Base-by-base conservation (phyloP, 768 basidiomycete species). In the Leccinum truebloodii region DNA sequence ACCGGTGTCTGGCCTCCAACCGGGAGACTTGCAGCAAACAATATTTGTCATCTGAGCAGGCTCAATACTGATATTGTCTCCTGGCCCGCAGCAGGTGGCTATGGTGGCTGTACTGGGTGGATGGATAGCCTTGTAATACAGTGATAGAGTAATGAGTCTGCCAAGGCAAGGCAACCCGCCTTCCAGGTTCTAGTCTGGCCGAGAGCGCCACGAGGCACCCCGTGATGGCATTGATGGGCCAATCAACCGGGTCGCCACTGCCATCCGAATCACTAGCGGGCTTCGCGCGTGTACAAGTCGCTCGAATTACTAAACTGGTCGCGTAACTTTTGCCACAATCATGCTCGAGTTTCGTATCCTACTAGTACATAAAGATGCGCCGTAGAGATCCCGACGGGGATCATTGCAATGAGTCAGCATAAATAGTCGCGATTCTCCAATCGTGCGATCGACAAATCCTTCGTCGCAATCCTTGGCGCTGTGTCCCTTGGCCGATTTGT, bases 191-290 rank as follows among this genome's bases (percentile, higher is more conserved):
- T 28, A 57, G 50, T 53, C 46, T 44, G 49, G 39, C 32, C 48
- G 39, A 64, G 30, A 44, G 14, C 49, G 48, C 39, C 60, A 57
- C 60, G 53, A 41, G 52, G 34, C 35, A 20, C 22, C 48, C 35
- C 14, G 22, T 24, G 13, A 39, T 16, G 32, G 32, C 32, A 34
- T 34, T 34, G 32, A 34, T 34, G 41, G 35, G 41, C 20, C 46
- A 48, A 48, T n/a, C 22, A 44, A 6, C n/a, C 41, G 41, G 46
- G 46, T 61, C 59, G 50, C 37, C 32, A 37, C 24, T 61, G 34
- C 24, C 10, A 32, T 56, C 55, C 30, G 32, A 32, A 28, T 49
- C 22, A 24, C 58, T 48, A 5, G 6, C 58, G 44, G 49, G 34
- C 20, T 46, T 46, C 44, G 41, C 10, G n/a, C 57, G 8, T 57